A percentile compares a stretch with the other conserved stretches of the same genome.
phyloP scores from a whole-genome alignment of 2,329 filamentous ascomycete species.

The Raffaelea ambrosiae region DNA sequence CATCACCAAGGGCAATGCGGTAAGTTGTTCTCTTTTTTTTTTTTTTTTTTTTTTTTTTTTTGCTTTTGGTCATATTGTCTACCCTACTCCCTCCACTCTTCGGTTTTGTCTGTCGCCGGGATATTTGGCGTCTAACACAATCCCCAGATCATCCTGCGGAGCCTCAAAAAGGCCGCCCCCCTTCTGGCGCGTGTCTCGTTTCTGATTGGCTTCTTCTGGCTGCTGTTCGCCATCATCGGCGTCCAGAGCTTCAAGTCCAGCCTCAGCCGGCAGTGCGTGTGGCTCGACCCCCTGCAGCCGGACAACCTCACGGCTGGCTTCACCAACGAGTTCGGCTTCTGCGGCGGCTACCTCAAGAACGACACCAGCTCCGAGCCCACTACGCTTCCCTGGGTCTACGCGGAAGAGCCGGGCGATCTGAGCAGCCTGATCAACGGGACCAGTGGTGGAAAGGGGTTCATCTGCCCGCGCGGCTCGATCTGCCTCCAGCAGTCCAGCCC shows the following conservation, averaged over 20 bases:
- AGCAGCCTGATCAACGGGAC: slow-evolving; percentile 42
- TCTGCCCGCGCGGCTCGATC: slow-evolving; percentile 75
- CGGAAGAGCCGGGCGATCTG: slow-evolving; percentile 25
- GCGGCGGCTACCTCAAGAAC: slow-evolving; percentile 70
- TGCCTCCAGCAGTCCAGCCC: slow-evolving; percentile 77
- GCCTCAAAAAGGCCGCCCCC: slow-evolving; percentile 90
- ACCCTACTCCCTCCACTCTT: not conserved
- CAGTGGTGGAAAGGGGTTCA: slow-evolving; percentile 64
- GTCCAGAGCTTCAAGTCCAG: slow-evolving; percentile 94
- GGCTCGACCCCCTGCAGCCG: slow-evolving; percentile 57
- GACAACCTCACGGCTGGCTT: slow-evolving; percentile 47
- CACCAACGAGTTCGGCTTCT: slow-evolving; percentile 64
- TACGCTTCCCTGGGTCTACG: slow-evolving; percentile 55
- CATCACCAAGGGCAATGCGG: slow-evolving; percentile 86
- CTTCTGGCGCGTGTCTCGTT: slow-evolving; percentile 89
- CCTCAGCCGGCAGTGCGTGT: slow-evolving; percentile 67
- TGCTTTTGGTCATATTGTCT: not conserved
- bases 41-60: not conserved
- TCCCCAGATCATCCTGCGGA: slow-evolving; percentile 74
- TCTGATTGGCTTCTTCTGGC: slow-evolving; percentile 93
- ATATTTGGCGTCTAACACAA: too few relatives aligned
- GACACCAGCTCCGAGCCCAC: slow-evolving; percentile 38
- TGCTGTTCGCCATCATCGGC: slow-evolving; percentile 92
- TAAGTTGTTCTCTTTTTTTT: slow-evolving; percentile 38
- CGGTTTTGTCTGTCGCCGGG: too few relatives aligned